Percentiles rank a stretch among this genome's conserved stretches.
These are phyloP conservation scores for Globisporangium splendens DNA, from an alignment of 352 stramenopile species.

Conservation along the genomic window DNA sequence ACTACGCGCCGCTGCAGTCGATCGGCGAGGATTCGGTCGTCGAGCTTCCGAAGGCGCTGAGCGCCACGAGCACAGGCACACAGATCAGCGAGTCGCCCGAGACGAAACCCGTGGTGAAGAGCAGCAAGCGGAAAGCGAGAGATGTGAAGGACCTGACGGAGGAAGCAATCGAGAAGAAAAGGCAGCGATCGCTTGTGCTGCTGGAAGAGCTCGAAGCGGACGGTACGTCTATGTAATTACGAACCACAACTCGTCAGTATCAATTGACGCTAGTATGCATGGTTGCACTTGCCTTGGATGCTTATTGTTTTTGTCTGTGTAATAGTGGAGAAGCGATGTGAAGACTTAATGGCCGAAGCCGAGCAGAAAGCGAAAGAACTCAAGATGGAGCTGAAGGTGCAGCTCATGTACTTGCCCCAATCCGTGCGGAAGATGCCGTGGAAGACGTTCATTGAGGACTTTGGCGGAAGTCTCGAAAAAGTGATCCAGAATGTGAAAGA, in stretches of 20 bases:
- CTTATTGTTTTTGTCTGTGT: conserved; percentile 2
- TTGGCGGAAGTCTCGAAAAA: conserved; percentile 66
- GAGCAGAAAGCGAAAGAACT: conserved; percentile 60
- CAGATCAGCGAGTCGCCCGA: conserved; percentile 32
- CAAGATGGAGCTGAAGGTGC: conserved; percentile 72
- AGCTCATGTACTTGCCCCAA: conserved; percentile 72
- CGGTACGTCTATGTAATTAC: conserved; percentile 22
- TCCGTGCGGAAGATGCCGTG: conserved; percentile 72
- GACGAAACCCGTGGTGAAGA: conserved; percentile 12
- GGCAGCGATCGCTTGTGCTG: conserved; percentile 33
- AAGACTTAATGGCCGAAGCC: conserved; percentile 44
- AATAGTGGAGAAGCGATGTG: conserved; percentile 65
- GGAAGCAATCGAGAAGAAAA: conserved; percentile 34
- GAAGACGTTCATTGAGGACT: conserved; percentile 81
- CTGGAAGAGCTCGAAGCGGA: conserved; percentile 64
- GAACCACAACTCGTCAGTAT: too few relatives aligned
- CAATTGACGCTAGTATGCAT: too few relatives aligned
- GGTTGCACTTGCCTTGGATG: neutral
- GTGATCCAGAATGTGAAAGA: conserved; percentile 62
- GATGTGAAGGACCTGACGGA: conserved; percentile 16
- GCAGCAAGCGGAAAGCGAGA: conserved; percentile 26
- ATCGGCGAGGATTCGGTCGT: conserved; percentile 54
- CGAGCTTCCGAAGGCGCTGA: conserved; percentile 28
- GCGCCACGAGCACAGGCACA: conserved; percentile 19
- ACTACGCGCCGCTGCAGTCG: conserved; percentile 28